Percentiles rank a stretch among this genome's conserved stretches.
phyloP scores from a whole-genome alignment of 192 early-diverging fungal species.

The Podochytrium sp. region DNA sequence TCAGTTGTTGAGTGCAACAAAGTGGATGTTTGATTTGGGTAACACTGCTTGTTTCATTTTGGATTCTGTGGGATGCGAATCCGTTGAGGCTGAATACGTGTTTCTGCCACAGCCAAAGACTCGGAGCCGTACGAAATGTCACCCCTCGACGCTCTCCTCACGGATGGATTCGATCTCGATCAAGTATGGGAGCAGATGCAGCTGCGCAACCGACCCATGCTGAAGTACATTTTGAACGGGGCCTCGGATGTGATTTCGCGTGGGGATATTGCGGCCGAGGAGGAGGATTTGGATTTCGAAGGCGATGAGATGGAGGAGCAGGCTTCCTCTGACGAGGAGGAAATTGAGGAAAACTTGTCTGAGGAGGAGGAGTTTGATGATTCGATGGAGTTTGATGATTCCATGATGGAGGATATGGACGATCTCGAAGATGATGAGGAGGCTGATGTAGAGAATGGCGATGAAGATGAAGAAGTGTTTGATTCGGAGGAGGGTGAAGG shows the following conservation, averaged over 20 bases:
- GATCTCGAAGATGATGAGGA: slow-evolving; percentile 32
- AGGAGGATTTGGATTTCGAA: slow-evolving; percentile 43
- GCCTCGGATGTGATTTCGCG: slow-evolving; percentile 31
- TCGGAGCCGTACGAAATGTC: slow-evolving; percentile 50
- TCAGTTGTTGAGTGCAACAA: slow-evolving; percentile 6
- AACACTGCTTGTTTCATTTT: neutral
- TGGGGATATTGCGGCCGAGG: slow-evolving; percentile 35
- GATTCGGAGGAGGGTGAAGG: slow-evolving; percentile 51
- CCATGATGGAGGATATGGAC: slow-evolving; percentile 35
- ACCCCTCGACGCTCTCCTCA: slow-evolving; percentile 64
- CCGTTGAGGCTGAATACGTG: neutral
- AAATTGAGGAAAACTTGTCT: slow-evolving; percentile 35
- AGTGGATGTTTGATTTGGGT: slow-evolving; percentile 38
- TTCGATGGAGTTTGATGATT: slow-evolving; percentile 44
- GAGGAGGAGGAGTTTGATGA: slow-evolving; percentile 42
- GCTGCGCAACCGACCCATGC: slow-evolving; percentile 81
- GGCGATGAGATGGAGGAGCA: slow-evolving; percentile 39
- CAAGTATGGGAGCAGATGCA: slow-evolving; percentile 96
- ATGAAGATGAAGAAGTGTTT: slow-evolving; percentile 20
- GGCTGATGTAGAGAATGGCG: slow-evolving; percentile 26
- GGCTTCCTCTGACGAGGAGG: slow-evolving; percentile 49
- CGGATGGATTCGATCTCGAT: slow-evolving; percentile 76
- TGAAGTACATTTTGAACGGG: slow-evolving; percentile 54
- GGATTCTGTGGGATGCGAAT: too few species aligned
- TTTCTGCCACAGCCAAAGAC: slow-evolving; percentile 43